A percentile compares a stretch with the other conserved stretches of the same genome.
phyloP scores from a whole-genome alignment of 73 alveolate genomes.

The Stentor roeselii region DNA sequence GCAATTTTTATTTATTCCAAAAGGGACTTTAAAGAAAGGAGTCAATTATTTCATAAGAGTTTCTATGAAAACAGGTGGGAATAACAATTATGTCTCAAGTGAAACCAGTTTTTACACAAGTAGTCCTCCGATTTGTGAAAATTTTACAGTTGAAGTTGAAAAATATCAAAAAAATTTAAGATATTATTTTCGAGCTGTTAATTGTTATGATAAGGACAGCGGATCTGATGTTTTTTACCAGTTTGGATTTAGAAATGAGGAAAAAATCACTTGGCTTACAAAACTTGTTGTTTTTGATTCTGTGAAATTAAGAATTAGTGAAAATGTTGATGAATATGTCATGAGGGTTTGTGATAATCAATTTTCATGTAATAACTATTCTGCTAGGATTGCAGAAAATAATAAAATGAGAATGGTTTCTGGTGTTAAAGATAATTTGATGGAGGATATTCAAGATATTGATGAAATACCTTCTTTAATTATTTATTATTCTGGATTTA shows the following conservation, averaged over 20 bases:
- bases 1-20: too few species aligned
- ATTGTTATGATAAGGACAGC: neutral
- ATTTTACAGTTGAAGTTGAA: neutral
- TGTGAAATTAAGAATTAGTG: neutral
- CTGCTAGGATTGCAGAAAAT: too few species aligned
- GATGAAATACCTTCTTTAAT: too few species aligned
- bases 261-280: neutral
- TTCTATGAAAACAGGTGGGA: too few species aligned
- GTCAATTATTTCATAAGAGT: too few species aligned
- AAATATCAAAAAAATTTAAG: neutral
- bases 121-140: neutral
- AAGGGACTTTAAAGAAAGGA: too few species aligned
- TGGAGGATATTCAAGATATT: too few species aligned
- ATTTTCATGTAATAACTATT: neutral
- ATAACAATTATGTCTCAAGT: neutral
- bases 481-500: too few species aligned
- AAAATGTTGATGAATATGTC: neutral
- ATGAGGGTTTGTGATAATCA: neutral
- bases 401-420: too few species aligned
- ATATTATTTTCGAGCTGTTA: neutral
- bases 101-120: too few species aligned
- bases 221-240: neutral
- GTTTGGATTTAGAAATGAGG: too few species aligned
- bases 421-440: too few species aligned
- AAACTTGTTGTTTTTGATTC: neutral